Conservation (phyloP, 805 yeast genomes). For the Ogataea ganodermae region DNA sequence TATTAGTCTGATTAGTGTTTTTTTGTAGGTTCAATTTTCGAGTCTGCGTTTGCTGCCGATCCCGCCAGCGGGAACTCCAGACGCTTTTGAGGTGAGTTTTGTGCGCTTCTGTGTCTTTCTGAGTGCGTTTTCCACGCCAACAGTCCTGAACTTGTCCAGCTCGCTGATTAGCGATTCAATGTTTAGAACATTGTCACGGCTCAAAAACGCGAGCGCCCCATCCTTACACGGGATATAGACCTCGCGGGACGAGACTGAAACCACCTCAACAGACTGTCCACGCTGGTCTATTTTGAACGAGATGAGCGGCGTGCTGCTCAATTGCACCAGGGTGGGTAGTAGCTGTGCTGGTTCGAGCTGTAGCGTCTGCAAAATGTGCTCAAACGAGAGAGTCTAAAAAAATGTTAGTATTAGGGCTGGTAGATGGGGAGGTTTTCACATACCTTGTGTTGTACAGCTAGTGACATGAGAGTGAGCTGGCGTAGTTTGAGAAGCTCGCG, state of each 20-base stretch:
- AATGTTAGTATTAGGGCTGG: background rate
- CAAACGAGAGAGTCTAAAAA: slow-evolving; percentile 1
- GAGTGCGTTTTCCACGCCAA: background rate
- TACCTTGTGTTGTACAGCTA: slow-evolving; percentile 12
- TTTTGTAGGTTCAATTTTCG: slow-evolving; percentile 10
- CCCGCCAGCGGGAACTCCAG: slow-evolving; percentile 3
- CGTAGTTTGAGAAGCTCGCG: slow-evolving; percentile 22
- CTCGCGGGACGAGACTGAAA: slow-evolving; percentile 18
- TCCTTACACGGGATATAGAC: slow-evolving; percentile 23
- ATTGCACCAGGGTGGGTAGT: slow-evolving; percentile 12
- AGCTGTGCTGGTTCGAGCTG: slow-evolving; percentile 1
- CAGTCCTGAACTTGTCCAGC: slow-evolving; percentile 11
- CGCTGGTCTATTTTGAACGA: slow-evolving; percentile 23
- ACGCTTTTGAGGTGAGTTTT: slow-evolving; percentile 4
- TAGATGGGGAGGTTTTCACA: background rate
- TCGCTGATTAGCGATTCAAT: slow-evolving; percentile 10
- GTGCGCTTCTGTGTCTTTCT: background rate
- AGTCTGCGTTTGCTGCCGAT: slow-evolving; percentile 10
- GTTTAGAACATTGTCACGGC: background rate
- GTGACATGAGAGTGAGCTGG: slow-evolving; percentile 23
- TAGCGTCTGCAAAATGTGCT: background rate
- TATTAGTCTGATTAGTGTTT: too few relatives aligned
- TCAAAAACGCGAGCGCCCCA: slow-evolving; percentile 13
- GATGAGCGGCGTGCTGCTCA: slow-evolving; percentile 18
- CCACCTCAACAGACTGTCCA: slow-evolving; percentile 7